Evolutionary conservation across 768 basidiomycete species (phyloP).

Genomic region (Lentinula detonsa): DNA sequence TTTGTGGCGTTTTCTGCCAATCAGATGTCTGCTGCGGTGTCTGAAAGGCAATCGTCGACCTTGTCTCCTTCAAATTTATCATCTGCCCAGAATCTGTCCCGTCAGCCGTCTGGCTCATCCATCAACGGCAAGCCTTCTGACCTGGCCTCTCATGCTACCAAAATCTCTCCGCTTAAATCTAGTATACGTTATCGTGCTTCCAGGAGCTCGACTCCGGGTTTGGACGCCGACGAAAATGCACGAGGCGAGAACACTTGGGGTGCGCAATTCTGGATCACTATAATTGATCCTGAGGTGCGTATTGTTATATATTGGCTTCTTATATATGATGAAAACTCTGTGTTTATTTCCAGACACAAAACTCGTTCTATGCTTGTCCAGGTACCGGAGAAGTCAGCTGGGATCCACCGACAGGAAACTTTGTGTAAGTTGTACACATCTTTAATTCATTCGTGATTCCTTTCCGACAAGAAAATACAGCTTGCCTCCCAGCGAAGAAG

Average conservation of each 20-base stretch:
- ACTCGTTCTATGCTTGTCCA: slow-evolving; percentile 88
- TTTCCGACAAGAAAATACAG: slow-evolving; percentile 29
- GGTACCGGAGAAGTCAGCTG: slow-evolving; percentile 89
- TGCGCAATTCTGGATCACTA: slow-evolving; percentile 90
- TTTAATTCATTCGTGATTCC: slow-evolving; percentile 14
- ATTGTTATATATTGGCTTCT: slow-evolving; percentile 1
- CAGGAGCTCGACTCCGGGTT: slow-evolving; percentile 10
- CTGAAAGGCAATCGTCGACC: not conserved
- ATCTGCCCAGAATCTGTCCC: not conserved
- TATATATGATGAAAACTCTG: slow-evolving; percentile 8
- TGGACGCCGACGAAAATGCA: slow-evolving; percentile 41
- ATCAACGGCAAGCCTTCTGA: slow-evolving; percentile 1
- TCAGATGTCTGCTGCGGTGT: not conserved
- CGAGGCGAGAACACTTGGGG: slow-evolving; percentile 90
- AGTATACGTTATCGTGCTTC: slow-evolving; percentile 10
- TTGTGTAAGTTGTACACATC: slow-evolving; percentile 57
- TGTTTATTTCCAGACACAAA: slow-evolving; percentile 34
- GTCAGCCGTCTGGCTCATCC: slow-evolving; percentile 1
- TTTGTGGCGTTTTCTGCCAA: not conserved
- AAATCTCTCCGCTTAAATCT: slow-evolving; percentile 14
- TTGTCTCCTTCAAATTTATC: not conserved
- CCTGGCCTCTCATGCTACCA: not conserved
- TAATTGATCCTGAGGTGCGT: slow-evolving; percentile 84
- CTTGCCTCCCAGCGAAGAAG: slow-evolving; percentile 74
- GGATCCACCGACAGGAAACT: slow-evolving; percentile 87